Evolutionary conservation across 1,284 basidiomycete species (phyloP), one percentile per base, ranked within the genome.

Genomic region (Cutaneotrichosporon sp.): DNA sequence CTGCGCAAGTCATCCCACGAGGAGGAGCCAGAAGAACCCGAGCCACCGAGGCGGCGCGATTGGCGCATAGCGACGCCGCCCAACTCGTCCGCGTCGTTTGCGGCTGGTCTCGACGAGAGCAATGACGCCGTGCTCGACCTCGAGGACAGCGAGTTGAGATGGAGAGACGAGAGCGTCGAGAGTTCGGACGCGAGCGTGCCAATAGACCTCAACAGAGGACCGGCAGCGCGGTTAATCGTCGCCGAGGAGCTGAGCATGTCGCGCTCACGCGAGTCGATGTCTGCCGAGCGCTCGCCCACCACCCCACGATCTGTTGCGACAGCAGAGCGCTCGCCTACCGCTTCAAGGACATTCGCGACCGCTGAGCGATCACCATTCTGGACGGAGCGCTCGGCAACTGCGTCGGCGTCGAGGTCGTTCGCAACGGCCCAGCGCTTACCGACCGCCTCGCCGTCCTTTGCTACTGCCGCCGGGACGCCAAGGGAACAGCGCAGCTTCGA

Each of bases 21-120:
- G 10, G 33, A 31, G 22, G 53, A 54, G 24, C 34, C 22, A 10
- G 31, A 50, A 50, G 18, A 42, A 42, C 42, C 29, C 54, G 36
- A 46, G 54, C 22, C 24, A 16, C 13, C 33, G 25, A 47, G 24
- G 34, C 43, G 46, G 8, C 25, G n/a, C 16, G 42, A 31, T 27
- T 25, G 51, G n/a, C 14, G 22, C 9, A 52, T 67, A 31, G 62
- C 61, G 13, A 18, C 54, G 3, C 64, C 64, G 14, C 67, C 65
- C 13, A 68, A 72, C 51, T 65, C 71, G 25, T 67, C 68, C 14
- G 65, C 60, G 4, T 51, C 65, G 3, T 78, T 78, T 47, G 75
- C 68, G 0, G 51, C 62, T 4, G 69, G 70, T 13, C 56, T 72
- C 1, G 67, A 65, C 36, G 66, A 56, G 9, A 34, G 24, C 36